Evolutionary conservation across 2,329 filamentous ascomycete genomes (phyloP).

Genomic region (Fusarium cyanostomum): DNA sequence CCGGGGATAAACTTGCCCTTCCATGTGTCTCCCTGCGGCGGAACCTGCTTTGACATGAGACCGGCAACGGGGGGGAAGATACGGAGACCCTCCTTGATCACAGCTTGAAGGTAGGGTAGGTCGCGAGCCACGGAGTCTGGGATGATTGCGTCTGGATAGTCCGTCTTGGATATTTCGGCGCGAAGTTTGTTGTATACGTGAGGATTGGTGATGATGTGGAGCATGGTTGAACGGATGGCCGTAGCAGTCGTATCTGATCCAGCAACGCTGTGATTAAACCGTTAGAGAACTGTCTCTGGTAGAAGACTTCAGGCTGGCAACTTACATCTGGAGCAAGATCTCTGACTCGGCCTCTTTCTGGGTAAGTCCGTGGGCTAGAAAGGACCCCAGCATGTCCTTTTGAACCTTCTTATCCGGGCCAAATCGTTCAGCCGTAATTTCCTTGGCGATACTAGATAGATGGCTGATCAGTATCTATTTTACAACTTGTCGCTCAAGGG

Average conservation of each 20-base stretch:
- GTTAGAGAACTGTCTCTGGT: background rate
- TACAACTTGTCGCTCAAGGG: background rate
- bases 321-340: conserved; percentile 39
- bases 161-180: conserved; percentile 31
- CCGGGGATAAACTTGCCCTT: conserved; percentile 47
- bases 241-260: conserved; percentile 68
- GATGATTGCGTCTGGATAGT: conserved; percentile 39
- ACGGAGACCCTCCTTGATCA: conserved; percentile 59
- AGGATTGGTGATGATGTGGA: conserved; percentile 62
- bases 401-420: conserved; percentile 39
- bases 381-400: conserved; percentile 47
- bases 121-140: conserved; percentile 47
- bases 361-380: conserved; percentile 42
- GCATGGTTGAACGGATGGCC: conserved; percentile 61
- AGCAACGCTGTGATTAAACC: conserved; percentile 51
- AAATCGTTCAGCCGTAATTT: conserved; percentile 43
- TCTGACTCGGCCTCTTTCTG: conserved; percentile 43
- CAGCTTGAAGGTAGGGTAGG: conserved; percentile 57
- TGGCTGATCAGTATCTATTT: background rate
- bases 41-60: conserved; percentile 50
- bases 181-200: conserved; percentile 57
- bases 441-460: conserved; percentile 39
- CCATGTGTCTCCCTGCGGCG: conserved; percentile 44
- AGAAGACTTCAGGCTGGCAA: fast-evolving
- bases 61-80: conserved; percentile 51